Evolutionary conservation across 371 early-diverging fungal genomes (phyloP), one percentile per base, ranked within the genome.

Genomic region (Smittium culicis): DNA sequence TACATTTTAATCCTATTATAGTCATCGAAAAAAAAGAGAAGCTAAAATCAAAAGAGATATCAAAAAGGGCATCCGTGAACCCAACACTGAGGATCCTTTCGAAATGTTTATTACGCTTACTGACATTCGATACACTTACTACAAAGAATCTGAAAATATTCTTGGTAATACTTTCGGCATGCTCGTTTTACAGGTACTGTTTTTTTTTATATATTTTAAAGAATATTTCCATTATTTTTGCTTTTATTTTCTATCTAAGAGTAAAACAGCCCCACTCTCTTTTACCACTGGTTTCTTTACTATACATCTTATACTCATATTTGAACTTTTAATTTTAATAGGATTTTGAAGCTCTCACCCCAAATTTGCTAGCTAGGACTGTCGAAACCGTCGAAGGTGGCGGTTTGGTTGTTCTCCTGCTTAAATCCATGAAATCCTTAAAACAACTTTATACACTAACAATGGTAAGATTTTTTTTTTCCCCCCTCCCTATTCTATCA

Each of bases 351-450:
- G 94, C 96, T 16, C 80, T 99, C 67, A 98, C 98, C 25, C 99
- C 99, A 65, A 99, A 99, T 77, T 78, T 97, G 34, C 80, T 99
- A 45, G 98, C 98, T 31, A 85, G 94, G 61, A 94, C 98, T 0
- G 88, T 99, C 62, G 99, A 99, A 79, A 99, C 99, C 1, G 98
- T 99, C 1, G 93, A 95, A 79, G 99, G 99, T 54, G 99, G 99
- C 61, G 99, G 99, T 58, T 82, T 96, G 66, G 90, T 98, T 45
- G 90, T 99, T 16, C 79, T 99, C 57, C 78, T 98, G 68, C 81
- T 96, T 62, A 91, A 91, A 74, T 90, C 91, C 64, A 93, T 95
- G 94, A 86, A 77, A 61, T 94, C 94, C 30, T 79, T 98, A 65
- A 94, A 94, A 73, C 96, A 96, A 77, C 82, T 98, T 34, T 96